Conservation (phyloP, 2,329 filamentous ascomycete species). For the Colletotrichum euphorbiae region DNA sequence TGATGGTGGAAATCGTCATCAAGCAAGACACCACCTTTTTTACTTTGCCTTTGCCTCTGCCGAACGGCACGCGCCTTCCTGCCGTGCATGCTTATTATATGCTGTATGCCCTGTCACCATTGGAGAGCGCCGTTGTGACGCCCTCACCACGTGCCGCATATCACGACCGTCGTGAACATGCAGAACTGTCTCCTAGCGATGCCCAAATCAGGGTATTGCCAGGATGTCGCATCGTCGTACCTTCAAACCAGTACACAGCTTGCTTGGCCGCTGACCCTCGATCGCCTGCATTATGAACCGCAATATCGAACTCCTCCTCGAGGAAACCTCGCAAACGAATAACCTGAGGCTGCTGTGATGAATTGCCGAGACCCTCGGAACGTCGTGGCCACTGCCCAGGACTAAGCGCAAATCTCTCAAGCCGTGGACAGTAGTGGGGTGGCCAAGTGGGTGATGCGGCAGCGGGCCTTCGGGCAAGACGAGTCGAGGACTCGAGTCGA, state of each 20-base stretch:
- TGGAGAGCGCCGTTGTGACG: background rate
- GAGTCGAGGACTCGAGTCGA: constrained; percentile 25
- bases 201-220: too few species aligned
- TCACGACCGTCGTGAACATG: too few species aligned
- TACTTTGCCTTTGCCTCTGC: background rate
- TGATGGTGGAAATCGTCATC: background rate
- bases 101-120: background rate
- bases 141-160: too few species aligned
- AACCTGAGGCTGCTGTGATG: background rate
- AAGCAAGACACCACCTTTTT: background rate
- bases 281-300: background rate
- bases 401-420: constrained; percentile 25
- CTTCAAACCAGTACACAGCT: too few species aligned
- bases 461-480: constrained; percentile 8
- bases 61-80: constrained; percentile 11
- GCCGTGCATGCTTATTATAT: constrained; percentile 11
- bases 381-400: constrained; percentile 26
- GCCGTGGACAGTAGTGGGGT: constrained; percentile 17
- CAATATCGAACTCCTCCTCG: background rate
- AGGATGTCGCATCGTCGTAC: too few species aligned
- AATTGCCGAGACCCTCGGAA: constrained; percentile 33
- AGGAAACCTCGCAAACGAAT: background rate
- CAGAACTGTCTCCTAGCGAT: background rate
- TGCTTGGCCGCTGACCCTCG: background rate
- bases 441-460: constrained; percentile 18